phyloP scores from a whole-genome alignment of 345 rosid genomes.

The Ceriops tagal region DNA sequence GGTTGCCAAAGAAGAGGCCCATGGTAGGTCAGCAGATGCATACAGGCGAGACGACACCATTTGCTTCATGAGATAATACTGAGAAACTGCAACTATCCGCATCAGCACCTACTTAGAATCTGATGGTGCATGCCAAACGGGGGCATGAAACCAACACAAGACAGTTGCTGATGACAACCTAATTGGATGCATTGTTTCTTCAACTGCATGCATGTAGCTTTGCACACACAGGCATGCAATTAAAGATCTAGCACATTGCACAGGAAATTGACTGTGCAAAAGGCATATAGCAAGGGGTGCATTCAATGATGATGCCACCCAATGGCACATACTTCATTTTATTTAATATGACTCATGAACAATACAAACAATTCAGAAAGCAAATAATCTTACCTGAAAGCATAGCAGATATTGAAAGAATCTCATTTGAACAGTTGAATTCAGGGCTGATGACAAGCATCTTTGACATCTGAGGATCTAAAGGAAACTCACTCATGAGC shows the following conservation, averaged over 20 bases:
- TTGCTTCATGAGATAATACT: constrained; percentile 97
- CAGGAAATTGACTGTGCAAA: constrained; percentile 21
- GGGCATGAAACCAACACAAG: constrained; percentile 74
- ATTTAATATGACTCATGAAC: constrained; percentile 34
- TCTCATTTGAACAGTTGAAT: constrained; percentile 11
- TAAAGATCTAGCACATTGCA: constrained; percentile 21
- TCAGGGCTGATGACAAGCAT: constrained; percentile 30
- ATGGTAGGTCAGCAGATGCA: constrained; percentile 99
- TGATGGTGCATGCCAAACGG: constrained; percentile 71
- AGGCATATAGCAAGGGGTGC: constrained; percentile 22
- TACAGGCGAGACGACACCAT: constrained; percentile 95
- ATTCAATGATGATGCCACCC: constrained; percentile 28
- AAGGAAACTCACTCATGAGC: constrained; percentile 12
- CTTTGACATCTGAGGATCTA: constrained; percentile 11
- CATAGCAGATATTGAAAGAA: constrained; percentile 15
- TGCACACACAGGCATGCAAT: constrained; percentile 27
- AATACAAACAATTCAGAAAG: constrained; percentile 13
- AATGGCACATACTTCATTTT: constrained; percentile 13
- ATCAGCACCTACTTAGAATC: constrained; percentile 94
- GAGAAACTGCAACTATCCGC: constrained; percentile 99
- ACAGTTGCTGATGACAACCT: constrained; percentile 87
- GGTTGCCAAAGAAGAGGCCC: constrained; percentile 96
- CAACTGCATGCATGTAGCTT: constrained; percentile 32
- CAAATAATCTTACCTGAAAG: constrained; percentile 24
- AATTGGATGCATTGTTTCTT: constrained; percentile 24